Evolutionary conservation across 2,329 filamentous ascomycete species (phyloP).

Genomic region (Mycosphaerella sp.): DNA sequence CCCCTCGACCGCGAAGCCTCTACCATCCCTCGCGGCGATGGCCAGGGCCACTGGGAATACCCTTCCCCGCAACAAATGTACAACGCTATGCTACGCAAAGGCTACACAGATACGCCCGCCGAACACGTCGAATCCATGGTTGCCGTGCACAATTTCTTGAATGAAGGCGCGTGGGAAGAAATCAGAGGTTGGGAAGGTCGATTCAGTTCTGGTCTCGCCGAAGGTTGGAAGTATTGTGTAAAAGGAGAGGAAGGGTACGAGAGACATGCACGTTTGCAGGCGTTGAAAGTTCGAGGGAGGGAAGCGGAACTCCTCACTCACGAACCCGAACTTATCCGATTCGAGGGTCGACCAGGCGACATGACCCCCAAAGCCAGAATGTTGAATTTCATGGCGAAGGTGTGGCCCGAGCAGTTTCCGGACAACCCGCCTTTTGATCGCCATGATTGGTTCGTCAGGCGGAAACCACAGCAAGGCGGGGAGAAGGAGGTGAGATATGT

Average conservation of each 20-base stretch:
- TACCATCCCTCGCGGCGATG: constrained; percentile 81
- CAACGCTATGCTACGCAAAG: constrained; percentile 93
- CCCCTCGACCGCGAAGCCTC: constrained; percentile 77
- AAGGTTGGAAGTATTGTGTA: constrained; percentile 32
- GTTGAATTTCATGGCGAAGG: constrained; percentile 68
- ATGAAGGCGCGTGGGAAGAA: constrained; percentile 95
- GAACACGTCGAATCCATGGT: constrained; percentile 97
- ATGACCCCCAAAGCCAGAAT: constrained; percentile 87
- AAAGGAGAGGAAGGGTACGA: constrained; percentile 33
- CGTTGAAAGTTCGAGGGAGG: constrained; percentile 18
- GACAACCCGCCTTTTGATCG: constrained; percentile 87
- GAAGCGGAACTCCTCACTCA: constrained; percentile 33
- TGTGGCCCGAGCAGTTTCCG: constrained; percentile 73
- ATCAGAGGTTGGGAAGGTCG: constrained; percentile 90
- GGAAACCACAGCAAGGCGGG: constrained; percentile 59
- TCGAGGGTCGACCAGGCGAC: constrained; percentile 83
- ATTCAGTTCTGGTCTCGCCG: constrained; percentile 67
- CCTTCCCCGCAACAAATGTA: constrained; percentile 99
- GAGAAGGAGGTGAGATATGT: constrained; percentile 81
- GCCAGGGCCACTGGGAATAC: constrained; percentile 84
- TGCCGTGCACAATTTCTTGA: constrained; percentile 93
- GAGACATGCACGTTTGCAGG: constrained; percentile 24
- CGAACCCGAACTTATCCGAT: constrained; percentile 71
- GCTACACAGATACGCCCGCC: constrained; percentile 87
- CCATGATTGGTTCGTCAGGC: constrained; percentile 91